Conservation (phyloP, 352 stramenopile species). For the Phytophthora sansomeana region DNA sequence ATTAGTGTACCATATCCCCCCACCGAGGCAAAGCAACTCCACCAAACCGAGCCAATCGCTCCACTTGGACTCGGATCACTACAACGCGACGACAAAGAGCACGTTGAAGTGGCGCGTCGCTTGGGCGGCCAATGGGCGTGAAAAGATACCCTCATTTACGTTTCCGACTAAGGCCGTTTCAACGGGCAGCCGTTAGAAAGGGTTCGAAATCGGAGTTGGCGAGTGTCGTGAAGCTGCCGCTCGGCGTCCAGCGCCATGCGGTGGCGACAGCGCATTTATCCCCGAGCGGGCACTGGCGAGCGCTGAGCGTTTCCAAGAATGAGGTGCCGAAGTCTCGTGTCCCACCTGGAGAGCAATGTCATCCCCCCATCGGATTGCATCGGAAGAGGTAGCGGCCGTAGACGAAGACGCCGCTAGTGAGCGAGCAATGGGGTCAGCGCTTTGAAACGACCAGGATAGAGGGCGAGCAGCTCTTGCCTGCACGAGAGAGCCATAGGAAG, state of each 20-base stretch:
- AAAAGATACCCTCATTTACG: conserved; percentile 29
- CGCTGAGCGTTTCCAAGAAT: conserved; percentile 1
- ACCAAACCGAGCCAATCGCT: too few relatives aligned
- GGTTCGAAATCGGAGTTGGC: conserved; percentile 4
- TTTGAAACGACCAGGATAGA: too few relatives aligned
- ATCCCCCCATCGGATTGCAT: too few relatives aligned
- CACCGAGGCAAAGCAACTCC: too few relatives aligned
- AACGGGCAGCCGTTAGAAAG: not conserved
- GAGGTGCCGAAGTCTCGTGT: conserved; percentile 2
- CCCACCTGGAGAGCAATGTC: too few relatives aligned
- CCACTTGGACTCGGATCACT: too few relatives aligned
- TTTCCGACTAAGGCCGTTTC: conserved; percentile 17
- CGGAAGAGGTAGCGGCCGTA: too few relatives aligned
- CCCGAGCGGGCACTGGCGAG: not conserved
- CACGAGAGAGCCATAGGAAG: too few relatives aligned
- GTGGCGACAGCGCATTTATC: conserved; percentile 20
- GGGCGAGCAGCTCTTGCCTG: too few relatives aligned
- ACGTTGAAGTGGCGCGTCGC: conserved; percentile 23
- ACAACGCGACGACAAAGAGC: conserved; percentile 12
- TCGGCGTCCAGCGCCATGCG: not conserved
- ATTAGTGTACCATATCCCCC: too few relatives aligned
- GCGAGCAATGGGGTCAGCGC: too few relatives aligned
- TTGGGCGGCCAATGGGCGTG: conserved; percentile 1
- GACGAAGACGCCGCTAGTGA: too few relatives aligned
- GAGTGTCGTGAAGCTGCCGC: not conserved